Base-by-base conservation (phyloP, 495 filamentous ascomycete species). In the Rostrohypoxylon terebratum region DNA sequence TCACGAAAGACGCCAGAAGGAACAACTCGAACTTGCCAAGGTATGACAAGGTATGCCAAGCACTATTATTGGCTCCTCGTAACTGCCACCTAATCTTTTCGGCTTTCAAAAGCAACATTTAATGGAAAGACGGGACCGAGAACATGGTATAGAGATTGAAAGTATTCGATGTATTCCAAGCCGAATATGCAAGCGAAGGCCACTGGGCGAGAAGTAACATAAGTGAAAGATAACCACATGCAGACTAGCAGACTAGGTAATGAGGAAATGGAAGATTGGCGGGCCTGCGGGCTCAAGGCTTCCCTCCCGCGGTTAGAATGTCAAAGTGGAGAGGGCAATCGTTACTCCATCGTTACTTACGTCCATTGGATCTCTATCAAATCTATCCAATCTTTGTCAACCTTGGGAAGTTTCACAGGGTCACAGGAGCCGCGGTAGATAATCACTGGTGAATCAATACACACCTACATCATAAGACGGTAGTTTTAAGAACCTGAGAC, bases 261-360 rank as follows among this genome's bases (percentile, higher is more conserved):
- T n/a, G n/a, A 63, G 51, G 59, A 72, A 66, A 67, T 59, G 51
- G n/a, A n/a, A n/a, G n/a, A n/a, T n/a, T n/a, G n/a, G n/a, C n/a
- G n/a, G n/a, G n/a, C n/a, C n/a, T n/a, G n/a, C n/a, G n/a, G n/a
- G n/a, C n/a, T n/a, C n/a, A n/a, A 44, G 31, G 20, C 16, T 44
- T 51, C 51, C 44, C 51, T 70, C 34, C 50, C 69, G 63, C 63
- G 58, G 69, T 59, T 72, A 68, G 50, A 63, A 23, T 44, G 42
- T 20, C 62, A 36, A 5, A 20, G 50, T 72, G 51, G 54, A 38
- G 34, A 23, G 38, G 28, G 28, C 63, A 36, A 61, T 38, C 66
- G 58, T 60, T 51, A 54, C 51, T 60, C 63, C 28, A 61, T 38
- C 66, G 58, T 60, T 51, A 54, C 51, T 60, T 58, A 51, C 40